These are phyloP conservation scores for Alternaria rosae DNA, from an alignment of 2,329 filamentous ascomycete species.

Conservation along the genomic window DNA sequence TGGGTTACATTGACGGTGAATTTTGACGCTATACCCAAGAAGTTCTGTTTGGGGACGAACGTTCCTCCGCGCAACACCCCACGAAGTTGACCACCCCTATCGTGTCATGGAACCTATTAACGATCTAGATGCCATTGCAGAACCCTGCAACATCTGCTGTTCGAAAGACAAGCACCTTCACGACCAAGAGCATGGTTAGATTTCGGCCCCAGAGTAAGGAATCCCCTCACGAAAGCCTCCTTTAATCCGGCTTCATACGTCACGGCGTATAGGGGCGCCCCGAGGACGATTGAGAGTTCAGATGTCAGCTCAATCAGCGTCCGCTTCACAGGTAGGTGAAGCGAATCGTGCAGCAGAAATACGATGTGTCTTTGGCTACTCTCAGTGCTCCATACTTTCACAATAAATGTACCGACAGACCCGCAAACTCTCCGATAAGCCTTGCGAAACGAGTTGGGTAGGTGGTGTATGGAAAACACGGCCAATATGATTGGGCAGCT, in stretches of 20 bases:
- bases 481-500: background rate
- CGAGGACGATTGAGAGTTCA: background rate
- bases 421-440: constrained; percentile 6
- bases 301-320: background rate
- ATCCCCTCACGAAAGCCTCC: background rate
- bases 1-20: constrained; percentile 1
- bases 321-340: background rate
- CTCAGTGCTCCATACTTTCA: background rate
- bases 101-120: background rate
- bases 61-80: background rate
- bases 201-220: background rate
- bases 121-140: background rate
- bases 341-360: background rate
- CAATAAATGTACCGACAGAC: constrained; percentile 4
- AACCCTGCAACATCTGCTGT: background rate
- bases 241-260: background rate
- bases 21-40: background rate
- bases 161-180: background rate
- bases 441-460: background rate
- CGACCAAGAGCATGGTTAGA: background rate
- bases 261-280: background rate
- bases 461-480: background rate
- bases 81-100: background rate
- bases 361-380: background rate
- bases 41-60: background rate